These are phyloP conservation scores for Haplosporangium gracile DNA, from an alignment of 192 early-diverging fungal species.

Conservation along the genomic window DNA sequence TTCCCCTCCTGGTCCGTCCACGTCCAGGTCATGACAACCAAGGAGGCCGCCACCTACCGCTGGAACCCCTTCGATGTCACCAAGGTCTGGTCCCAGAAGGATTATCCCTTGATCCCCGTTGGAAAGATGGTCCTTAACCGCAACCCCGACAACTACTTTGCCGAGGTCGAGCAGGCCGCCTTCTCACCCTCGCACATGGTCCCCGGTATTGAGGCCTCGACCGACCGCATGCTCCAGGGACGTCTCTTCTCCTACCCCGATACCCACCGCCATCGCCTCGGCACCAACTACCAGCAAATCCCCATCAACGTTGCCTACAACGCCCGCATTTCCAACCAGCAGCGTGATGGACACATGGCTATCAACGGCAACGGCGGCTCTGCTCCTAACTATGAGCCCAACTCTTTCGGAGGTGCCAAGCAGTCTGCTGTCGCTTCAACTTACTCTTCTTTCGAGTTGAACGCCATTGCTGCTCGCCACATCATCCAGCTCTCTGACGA, in stretches of 20 bases:
- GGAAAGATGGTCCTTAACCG: constrained; percentile 80
- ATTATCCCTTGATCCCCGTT: constrained; percentile 72
- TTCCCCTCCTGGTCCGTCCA: constrained; percentile 75
- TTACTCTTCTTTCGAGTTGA: constrained; percentile 49
- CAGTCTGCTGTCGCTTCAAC: constrained; percentile 48
- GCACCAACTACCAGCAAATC: constrained; percentile 79
- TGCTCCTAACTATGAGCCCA: constrained; percentile 73
- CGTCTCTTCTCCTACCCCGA: constrained; percentile 82
- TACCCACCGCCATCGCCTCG: constrained; percentile 76
- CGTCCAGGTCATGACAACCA: constrained; percentile 72
- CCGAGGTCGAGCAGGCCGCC: constrained; percentile 80
- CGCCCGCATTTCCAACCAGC: constrained; percentile 67
- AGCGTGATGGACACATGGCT: constrained; percentile 75
- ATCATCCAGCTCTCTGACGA: constrained; percentile 64
- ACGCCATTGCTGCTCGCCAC: constrained; percentile 65
- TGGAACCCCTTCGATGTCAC: constrained; percentile 77
- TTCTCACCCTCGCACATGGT: constrained; percentile 78
- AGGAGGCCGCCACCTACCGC: constrained; percentile 70
- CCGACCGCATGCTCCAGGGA: constrained; percentile 80
- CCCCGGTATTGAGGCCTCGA: constrained; percentile 76
- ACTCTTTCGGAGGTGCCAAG: constrained; percentile 68
- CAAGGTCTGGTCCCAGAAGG: constrained; percentile 76
- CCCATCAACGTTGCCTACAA: constrained; percentile 75
- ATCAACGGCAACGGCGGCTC: constrained; percentile 69
- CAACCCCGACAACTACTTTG: constrained; percentile 83